Base-by-base conservation (phyloP, 164 flowering plant species). In the Brasenia schreberi region DNA sequence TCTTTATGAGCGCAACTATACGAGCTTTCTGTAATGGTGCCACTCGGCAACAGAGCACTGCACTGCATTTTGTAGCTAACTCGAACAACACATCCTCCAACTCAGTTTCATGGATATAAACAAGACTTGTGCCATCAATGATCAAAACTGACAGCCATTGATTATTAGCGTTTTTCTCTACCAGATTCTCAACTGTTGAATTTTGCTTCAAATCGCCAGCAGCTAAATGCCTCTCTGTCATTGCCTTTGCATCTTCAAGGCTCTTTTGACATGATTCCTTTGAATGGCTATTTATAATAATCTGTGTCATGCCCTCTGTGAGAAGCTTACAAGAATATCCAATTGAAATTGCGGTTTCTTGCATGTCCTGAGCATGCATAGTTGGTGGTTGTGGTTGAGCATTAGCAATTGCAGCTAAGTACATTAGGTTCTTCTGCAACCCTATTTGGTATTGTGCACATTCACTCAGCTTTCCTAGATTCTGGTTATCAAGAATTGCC, bases 1-100 rank as follows among this genome's bases (percentile, higher is more conserved):
- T 81, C 74, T 86, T 88, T 67, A 88, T 83, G 63, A 88, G 85
- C 67, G 89, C 85, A 68, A 88, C 86, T 64, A 88, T 84, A 59
- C 91, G 91, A 56, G 95, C 95, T 71, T 88, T 88, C 56, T 88
- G 95, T 71, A 88, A 68, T n/a, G 95, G 95, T 67, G 95, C 95
- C 12, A 86, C 91, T 59, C 95, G 89, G 65, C 95, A 88, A 70
- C 95, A 88, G 18, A 88, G 70, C 19, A 88, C 91, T 59, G 81
- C 95, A 44, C 81, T 68, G 73, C 91, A 88, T 59, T 60, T 62
- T 65, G 81, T 68, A 56, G 91, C 79, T 64, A 88, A 67, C 67
- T 78, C 63, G 70, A 84, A 88, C 65, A 88, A 85, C 95, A 74
- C 70, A 66, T 84, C 83, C 68, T 88, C 94, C 58, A 86, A 84